phyloP scores from a whole-genome alignment of 345 rosid genomes.

The Stellera chamaejasme region DNA sequence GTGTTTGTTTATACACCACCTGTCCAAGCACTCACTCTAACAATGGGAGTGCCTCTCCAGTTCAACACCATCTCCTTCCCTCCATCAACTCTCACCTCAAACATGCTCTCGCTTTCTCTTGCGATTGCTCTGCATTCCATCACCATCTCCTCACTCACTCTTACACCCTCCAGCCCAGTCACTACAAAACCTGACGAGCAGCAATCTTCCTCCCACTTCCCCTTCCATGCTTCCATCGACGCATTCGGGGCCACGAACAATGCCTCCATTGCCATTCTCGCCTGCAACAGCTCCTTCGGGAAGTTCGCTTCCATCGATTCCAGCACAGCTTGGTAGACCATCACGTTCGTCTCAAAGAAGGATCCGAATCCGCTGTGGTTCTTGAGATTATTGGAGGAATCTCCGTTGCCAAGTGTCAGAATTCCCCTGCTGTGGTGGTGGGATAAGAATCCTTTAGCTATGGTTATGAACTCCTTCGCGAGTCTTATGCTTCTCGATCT shows the following conservation, averaged over 20 bases:
- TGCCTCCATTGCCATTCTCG: conserved; percentile 38
- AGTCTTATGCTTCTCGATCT: conserved; percentile 21
- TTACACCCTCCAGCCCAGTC: conserved; percentile 13
- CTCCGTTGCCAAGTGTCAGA: conserved; percentile 31
- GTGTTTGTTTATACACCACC: not conserved
- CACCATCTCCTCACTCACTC: conserved; percentile 17
- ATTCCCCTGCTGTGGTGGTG: conserved; percentile 16
- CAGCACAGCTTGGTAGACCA: conserved; percentile 25
- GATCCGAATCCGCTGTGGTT: conserved; percentile 17
- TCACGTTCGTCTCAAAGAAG: conserved; percentile 22
- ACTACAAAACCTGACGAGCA: conserved; percentile 8
- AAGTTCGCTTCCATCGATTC: conserved; percentile 34
- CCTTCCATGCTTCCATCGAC: conserved; percentile 25
- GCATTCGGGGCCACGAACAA: conserved; percentile 34
- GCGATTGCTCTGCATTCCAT: conserved; percentile 37
- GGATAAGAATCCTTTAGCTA: conserved; percentile 18
- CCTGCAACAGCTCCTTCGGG: conserved; percentile 20
- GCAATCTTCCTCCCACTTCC: conserved; percentile 28
- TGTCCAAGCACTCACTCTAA: conserved; percentile 35
- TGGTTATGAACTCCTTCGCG: conserved; percentile 23
- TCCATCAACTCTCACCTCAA: conserved; percentile 30
- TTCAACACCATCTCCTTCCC: conserved; percentile 34
- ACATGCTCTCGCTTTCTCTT: conserved; percentile 19
- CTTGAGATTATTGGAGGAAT: conserved; percentile 10
- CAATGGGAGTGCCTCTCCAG: conserved; percentile 32